Evolutionary conservation across 805 yeast genomes (phyloP).

Genomic region (Kuraishia capsulata): DNA sequence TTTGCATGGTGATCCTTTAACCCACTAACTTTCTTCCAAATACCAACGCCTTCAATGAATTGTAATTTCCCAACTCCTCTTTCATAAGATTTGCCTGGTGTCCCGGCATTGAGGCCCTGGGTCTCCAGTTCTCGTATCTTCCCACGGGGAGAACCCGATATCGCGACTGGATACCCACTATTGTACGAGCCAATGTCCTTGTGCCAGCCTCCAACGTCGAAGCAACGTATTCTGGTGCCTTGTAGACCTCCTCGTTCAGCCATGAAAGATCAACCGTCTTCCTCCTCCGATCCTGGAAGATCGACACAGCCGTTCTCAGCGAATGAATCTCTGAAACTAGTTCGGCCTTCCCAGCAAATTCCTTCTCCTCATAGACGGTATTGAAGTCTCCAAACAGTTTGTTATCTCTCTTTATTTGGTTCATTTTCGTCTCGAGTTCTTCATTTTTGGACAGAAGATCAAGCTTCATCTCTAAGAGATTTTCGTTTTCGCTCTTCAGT

Average conservation of each 20-base stretch:
- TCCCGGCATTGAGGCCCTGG: neutral
- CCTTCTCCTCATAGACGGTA: constrained; percentile 23
- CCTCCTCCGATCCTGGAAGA: neutral
- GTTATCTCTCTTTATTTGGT: constrained; percentile 13
- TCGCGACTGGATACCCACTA: constrained; percentile 3
- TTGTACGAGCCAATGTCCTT: constrained; percentile 2
- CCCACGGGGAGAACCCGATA: constrained; percentile 6
- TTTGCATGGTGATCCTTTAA: too few relatives aligned
- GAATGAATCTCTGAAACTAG: constrained; percentile 35
- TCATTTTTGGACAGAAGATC: constrained; percentile 15
- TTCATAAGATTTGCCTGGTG: constrained; percentile 4
- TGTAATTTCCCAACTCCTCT: constrained; percentile 3
- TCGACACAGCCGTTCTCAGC: constrained; percentile 24
- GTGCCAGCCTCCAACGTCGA: neutral
- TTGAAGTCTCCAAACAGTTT: constrained; percentile 21
- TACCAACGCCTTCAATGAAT: too few relatives aligned
- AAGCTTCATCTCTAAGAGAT: constrained; percentile 10
- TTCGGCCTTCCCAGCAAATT: constrained; percentile 22
- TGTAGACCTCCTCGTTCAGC: neutral
- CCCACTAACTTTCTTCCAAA: too few relatives aligned
- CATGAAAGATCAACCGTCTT: neutral
- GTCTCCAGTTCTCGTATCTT: constrained; percentile 7
- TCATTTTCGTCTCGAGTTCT: constrained; percentile 7
- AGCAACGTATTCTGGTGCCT: neutral
- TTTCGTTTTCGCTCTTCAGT: constrained; percentile 6